These are phyloP conservation scores for Calonectria henricotiae DNA, from an alignment of 2,329 filamentous ascomycete species.

Conservation along the genomic window DNA sequence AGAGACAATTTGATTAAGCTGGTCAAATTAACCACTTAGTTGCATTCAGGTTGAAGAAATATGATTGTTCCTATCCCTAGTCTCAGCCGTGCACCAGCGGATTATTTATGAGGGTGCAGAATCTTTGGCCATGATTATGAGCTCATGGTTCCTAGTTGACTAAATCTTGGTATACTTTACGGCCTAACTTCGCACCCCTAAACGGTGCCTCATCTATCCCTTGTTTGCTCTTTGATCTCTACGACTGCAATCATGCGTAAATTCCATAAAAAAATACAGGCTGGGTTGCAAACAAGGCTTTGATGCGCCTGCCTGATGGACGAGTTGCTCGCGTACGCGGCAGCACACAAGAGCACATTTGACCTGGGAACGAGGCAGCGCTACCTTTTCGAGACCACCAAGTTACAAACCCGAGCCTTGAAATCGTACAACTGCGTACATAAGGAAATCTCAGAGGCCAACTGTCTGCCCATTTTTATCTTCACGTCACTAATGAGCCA, in stretches of 20 bases:
- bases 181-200: too few species aligned
- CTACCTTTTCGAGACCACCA: not conserved
- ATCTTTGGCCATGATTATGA: too few species aligned
- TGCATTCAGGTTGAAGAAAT: too few species aligned
- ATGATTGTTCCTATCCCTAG: too few species aligned
- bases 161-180: too few species aligned
- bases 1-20: too few species aligned
- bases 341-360: constrained; percentile 14
- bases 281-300: constrained; percentile 4
- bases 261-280: constrained; percentile 19
- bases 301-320: constrained; percentile 10
- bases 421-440: not conserved
- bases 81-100: too few species aligned
- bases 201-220: too few species aligned
- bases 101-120: too few species aligned
- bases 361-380: not conserved
- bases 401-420: not conserved
- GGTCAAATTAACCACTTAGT: too few species aligned
- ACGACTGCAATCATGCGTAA: not conserved
- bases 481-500: constrained; percentile 11
- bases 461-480: constrained; percentile 10
- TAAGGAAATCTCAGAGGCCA: not conserved
- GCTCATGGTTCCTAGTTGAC: too few species aligned
- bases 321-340: constrained; percentile 11
- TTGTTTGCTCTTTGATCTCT: too few species aligned